Evolutionary conservation across 495 filamentous ascomycete genomes (phyloP).

Genomic region (Pyrenopolyporus hunteri): DNA sequence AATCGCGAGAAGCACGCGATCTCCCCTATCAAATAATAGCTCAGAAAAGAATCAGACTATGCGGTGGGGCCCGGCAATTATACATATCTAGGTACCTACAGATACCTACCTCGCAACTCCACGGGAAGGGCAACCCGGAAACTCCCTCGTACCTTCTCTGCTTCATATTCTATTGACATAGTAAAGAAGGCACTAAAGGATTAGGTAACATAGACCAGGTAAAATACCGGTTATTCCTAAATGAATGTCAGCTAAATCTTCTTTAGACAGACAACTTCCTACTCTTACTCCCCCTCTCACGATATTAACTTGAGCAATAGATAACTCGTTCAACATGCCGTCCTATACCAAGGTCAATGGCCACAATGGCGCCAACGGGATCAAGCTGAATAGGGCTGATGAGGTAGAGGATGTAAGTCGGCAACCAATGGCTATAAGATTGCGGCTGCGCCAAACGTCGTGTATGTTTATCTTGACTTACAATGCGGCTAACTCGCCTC

Average conservation of each 20-base stretch:
- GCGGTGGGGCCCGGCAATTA: slow-evolving; percentile 34
- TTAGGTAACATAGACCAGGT: too few relatives aligned
- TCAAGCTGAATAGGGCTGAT: slow-evolving; percentile 52
- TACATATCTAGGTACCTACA: too few relatives aligned
- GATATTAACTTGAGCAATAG: neutral
- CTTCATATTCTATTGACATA: too few relatives aligned
- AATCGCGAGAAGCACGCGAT: slow-evolving; percentile 29
- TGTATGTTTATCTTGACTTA: neutral
- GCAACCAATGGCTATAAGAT: neutral
- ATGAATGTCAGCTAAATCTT: too few relatives aligned
- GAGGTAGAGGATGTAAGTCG: slow-evolving; percentile 62
- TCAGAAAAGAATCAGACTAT: slow-evolving; percentile 1
- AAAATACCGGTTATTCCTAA: too few relatives aligned
- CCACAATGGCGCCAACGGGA: neutral
- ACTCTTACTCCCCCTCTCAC: too few relatives aligned
- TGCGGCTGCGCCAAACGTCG: neutral
- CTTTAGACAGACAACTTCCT: too few relatives aligned
- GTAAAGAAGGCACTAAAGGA: too few relatives aligned
- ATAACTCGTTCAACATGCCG: slow-evolving; percentile 13
- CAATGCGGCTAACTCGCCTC: neutral
- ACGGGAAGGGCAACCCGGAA: slow-evolving; percentile 15
- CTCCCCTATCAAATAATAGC: slow-evolving; percentile 16
- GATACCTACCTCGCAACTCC: neutral
- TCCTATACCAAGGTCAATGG: slow-evolving; percentile 12
- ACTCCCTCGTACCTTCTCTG: too few relatives aligned